Evolutionary conservation across 208 protist genomes (phyloP).

Genomic region (Trypanosomatidae sp.): DNA sequence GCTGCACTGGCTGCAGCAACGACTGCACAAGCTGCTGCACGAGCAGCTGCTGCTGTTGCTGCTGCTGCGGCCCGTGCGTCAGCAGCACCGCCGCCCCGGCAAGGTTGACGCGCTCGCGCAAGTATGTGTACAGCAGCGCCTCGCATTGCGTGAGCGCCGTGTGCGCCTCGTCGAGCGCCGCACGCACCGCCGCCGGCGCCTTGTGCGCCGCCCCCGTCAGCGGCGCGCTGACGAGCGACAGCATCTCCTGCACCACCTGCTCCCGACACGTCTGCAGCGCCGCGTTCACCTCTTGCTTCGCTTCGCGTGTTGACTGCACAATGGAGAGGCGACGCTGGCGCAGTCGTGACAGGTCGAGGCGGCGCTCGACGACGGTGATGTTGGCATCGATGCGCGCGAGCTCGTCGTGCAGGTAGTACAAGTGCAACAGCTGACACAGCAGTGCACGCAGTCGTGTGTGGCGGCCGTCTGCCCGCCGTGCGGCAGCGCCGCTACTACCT

Average conservation of each 20-base stretch:
- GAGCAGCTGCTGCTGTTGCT: no score
- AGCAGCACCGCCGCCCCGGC: no score
- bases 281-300: slow-evolving; percentile 68
- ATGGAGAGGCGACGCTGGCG: slow-evolving; percentile 46
- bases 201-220: slow-evolving; percentile 36
- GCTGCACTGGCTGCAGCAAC: neutral
- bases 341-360: slow-evolving; percentile 49
- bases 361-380: slow-evolving; percentile 70
- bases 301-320: slow-evolving; percentile 65
- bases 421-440: slow-evolving; percentile 58
- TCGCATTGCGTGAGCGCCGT: neutral
- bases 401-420: slow-evolving; percentile 60
- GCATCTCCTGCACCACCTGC: slow-evolving; percentile 35
- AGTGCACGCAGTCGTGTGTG: slow-evolving; percentile 25
- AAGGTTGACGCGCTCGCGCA: no score
- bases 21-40: no score
- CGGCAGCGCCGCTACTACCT: neutral
- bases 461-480: slow-evolving; percentile 7
- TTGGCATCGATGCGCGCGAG: slow-evolving; percentile 65
- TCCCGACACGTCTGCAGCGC: slow-evolving; percentile 49
- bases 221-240: slow-evolving; percentile 25
- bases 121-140: no score
- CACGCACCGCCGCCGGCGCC: slow-evolving; percentile 7
- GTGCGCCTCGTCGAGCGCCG: slow-evolving; percentile 19
- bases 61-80: no score